Evolutionary conservation across 805 yeast species (phyloP).

Genomic region (Myxozyma lipomycoides): DNA sequence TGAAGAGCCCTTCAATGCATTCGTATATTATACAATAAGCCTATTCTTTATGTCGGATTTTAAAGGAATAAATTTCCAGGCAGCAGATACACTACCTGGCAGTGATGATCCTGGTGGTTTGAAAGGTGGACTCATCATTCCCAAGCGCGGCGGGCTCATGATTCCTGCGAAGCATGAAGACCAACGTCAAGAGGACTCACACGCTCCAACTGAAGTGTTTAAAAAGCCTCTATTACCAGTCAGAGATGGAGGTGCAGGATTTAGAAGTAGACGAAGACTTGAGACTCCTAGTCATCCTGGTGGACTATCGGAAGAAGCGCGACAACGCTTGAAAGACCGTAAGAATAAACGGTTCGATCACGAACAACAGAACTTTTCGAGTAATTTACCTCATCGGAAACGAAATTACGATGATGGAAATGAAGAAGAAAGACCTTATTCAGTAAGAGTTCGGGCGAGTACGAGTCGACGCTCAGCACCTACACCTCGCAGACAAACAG

Average conservation of each 20-base stretch:
- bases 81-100: slow-evolving; percentile 18
- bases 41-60: neutral
- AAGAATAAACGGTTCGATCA: slow-evolving; percentile 5
- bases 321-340: slow-evolving; percentile 10
- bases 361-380: neutral
- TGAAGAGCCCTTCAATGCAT: neutral
- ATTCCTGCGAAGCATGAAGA: slow-evolving; percentile 5
- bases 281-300: slow-evolving; percentile 24
- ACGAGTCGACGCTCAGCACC: slow-evolving; percentile 1
- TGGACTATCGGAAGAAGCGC: slow-evolving; percentile 22
- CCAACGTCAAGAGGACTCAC: neutral
- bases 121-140: slow-evolving; percentile 3
- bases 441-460: neutral
- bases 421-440: slow-evolving; percentile 1
- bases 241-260: slow-evolving; percentile 6
- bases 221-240: slow-evolving; percentile 16
- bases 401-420: slow-evolving; percentile 1
- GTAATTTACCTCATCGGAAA: neutral
- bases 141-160: slow-evolving; percentile 16
- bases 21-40: neutral
- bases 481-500: slow-evolving; percentile 4
- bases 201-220: neutral
- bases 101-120: slow-evolving; percentile 2
- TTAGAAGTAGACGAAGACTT: slow-evolving; percentile 6
- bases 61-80: slow-evolving; percentile 10